phyloP scores from a whole-genome alignment of 495 filamentous ascomycete species.

The Emericellopsis terricola region DNA sequence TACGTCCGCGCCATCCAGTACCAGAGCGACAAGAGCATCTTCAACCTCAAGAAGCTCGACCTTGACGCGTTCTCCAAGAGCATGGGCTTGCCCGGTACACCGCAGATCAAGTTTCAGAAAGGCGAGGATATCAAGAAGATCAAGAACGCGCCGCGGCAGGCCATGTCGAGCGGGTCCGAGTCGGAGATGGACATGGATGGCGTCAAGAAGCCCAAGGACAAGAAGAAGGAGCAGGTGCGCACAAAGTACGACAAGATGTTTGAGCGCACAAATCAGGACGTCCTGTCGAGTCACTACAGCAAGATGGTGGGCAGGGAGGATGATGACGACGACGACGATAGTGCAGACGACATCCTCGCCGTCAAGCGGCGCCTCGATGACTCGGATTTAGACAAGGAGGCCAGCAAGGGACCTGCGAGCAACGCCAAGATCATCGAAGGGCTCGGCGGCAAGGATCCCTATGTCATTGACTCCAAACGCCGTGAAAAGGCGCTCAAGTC shows the following conservation, averaged over 20 bases:
- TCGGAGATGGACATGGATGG: constrained; percentile 26
- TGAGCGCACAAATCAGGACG: constrained; percentile 81
- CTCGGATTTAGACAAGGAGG: constrained; percentile 21
- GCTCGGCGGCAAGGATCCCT: constrained; percentile 37
- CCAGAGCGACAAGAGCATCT: constrained; percentile 85
- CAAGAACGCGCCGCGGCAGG: constrained; percentile 66
- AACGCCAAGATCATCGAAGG: constrained; percentile 28
- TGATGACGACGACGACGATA: constrained; percentile 30
- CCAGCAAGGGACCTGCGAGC: constrained; percentile 14
- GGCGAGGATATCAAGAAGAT: constrained; percentile 66
- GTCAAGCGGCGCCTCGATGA: constrained; percentile 68
- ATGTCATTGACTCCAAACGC: constrained; percentile 82
- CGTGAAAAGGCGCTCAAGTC: constrained; percentile 82
- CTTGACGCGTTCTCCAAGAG: constrained; percentile 74
- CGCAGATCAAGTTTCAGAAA: constrained; percentile 80
- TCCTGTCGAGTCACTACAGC: constrained; percentile 81
- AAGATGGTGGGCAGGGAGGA: constrained; percentile 61
- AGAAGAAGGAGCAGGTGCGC: constrained; percentile 47
- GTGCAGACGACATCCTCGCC: constrained; percentile 65
- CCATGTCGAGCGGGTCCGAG: constrained; percentile 32
- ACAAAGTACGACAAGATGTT: constrained; percentile 97
- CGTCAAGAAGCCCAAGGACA: constrained; percentile 28
- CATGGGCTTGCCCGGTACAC: constrained; percentile 75
- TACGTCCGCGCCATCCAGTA: constrained; percentile 70
- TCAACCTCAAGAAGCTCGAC: constrained; percentile 61